phyloP scores from a whole-genome alignment of 768 basidiomycete genomes.

The Ephemerocybe angulata region DNA sequence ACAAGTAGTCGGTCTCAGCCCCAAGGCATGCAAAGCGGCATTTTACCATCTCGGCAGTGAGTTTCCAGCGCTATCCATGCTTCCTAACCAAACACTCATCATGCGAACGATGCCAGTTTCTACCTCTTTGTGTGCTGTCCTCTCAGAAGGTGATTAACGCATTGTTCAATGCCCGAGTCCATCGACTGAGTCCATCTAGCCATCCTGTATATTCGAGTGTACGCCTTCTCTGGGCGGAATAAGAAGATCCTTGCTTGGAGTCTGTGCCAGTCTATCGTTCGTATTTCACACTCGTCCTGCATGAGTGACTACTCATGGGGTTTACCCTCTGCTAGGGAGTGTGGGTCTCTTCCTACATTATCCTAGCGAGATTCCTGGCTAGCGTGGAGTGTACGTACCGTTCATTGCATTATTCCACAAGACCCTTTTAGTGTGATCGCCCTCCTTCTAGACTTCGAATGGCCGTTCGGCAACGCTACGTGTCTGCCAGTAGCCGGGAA shows the following conservation, averaged over 20 bases:
- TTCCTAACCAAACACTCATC: not conserved
- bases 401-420: not conserved
- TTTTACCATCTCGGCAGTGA: too few relatives aligned
- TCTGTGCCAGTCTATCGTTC: not conserved
- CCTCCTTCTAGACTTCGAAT: not conserved
- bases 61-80: not conserved
- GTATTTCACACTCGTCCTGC: not conserved
- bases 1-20: not conserved
- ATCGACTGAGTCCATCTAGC: not conserved
- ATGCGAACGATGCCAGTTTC: not conserved
- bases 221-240: not conserved
- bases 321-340: not conserved
- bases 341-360: not conserved
- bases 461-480: not conserved
- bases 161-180: not conserved
- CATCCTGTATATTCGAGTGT: not conserved
- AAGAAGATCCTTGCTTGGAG: not conserved
- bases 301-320: not conserved
- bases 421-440: not conserved
- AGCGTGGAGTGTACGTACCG: not conserved
- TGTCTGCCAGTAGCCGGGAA: not conserved
- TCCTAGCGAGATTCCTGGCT: not conserved
- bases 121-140: not conserved
- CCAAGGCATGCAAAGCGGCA: not conserved
- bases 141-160: not conserved